Percentiles rank a stretch among this genome's conserved stretches.
These are phyloP conservation scores for Pterocarpus santalinus DNA, from an alignment of 306 rosid species.

Conservation along the genomic window DNA sequence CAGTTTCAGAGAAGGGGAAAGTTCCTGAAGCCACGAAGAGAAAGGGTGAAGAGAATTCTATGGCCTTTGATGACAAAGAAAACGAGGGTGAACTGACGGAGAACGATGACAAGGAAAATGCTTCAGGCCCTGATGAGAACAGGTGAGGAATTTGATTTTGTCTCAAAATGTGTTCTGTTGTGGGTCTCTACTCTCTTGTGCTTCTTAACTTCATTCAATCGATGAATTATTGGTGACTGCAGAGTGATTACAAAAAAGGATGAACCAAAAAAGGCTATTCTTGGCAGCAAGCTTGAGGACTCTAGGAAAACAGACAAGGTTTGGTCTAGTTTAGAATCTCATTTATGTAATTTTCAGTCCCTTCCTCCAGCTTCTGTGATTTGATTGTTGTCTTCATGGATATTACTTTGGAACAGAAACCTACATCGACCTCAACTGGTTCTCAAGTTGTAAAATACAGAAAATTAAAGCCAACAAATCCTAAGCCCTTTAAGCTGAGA, in stretches of 20 bases:
- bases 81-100: slow-evolving; percentile 49
- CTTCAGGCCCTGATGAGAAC: slow-evolving; percentile 58
- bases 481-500: slow-evolving; percentile 95
- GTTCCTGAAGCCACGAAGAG: slow-evolving; percentile 41
- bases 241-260: slow-evolving; percentile 49
- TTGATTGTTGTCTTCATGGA: slow-evolving; percentile 16
- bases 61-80: slow-evolving; percentile 58
- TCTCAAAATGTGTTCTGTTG: neutral
- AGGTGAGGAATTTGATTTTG: slow-evolving; percentile 56
- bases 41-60: slow-evolving; percentile 55
- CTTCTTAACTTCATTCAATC: slow-evolving; percentile 30
- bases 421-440: slow-evolving; percentile 42
- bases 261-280: slow-evolving; percentile 39
- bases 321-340: slow-evolving; percentile 33
- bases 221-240: slow-evolving; percentile 34
- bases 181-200: neutral
- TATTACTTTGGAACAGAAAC: slow-evolving; percentile 60
- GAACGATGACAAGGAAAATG: slow-evolving; percentile 70
- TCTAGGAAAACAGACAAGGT: slow-evolving; percentile 65
- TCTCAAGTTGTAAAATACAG: slow-evolving; percentile 71
- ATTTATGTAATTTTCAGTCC: slow-evolving; percentile 1
- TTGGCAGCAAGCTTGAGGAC: slow-evolving; percentile 63
- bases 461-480: slow-evolving; percentile 86
- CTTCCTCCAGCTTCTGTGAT: neutral
- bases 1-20: slow-evolving; percentile 40